Percentiles rank a stretch among this genome's conserved stretches.
These are phyloP conservation scores for Antitrichia curtipendula DNA, from an alignment of 225 moss, liverwort and hornwort genomes.

Conservation along the genomic window DNA sequence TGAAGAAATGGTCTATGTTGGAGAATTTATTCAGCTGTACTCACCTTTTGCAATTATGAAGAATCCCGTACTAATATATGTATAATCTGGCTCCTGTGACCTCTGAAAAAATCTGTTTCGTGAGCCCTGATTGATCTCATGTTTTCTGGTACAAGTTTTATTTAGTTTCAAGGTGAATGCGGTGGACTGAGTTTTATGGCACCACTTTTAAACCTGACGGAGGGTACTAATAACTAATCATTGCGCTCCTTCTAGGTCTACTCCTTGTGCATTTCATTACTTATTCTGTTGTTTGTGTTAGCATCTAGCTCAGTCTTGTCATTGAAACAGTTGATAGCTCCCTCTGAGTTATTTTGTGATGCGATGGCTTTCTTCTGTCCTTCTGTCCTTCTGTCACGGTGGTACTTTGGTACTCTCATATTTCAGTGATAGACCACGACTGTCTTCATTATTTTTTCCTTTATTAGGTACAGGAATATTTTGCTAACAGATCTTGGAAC, in stretches of 20 bases:
- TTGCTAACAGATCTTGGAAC: neutral
- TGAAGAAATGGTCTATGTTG: neutral
- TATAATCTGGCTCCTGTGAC: neutral
- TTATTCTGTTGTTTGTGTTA: neutral
- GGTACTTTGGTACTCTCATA: neutral
- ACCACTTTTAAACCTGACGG: neutral
- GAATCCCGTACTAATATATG: neutral
- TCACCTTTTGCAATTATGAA: neutral
- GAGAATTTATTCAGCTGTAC: neutral
- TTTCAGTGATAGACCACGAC: neutral
- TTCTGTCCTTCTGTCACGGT: neutral
- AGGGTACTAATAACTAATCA: neutral
- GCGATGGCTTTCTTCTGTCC: neutral
- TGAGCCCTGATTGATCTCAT: neutral
- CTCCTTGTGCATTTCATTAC: neutral
- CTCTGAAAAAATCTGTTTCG: neutral
- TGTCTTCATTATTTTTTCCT: neutral
- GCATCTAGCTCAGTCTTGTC: neutral
- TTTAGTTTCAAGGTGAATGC: neutral
- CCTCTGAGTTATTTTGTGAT: neutral
- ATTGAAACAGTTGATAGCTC: neutral
- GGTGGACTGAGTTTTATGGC: neutral
- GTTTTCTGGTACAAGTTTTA: neutral
- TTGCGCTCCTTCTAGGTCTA: neutral
- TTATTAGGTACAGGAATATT: neutral